Conservation (phyloP, 2,329 filamentous ascomycete genomes). For the Ceratocystis ficicola region DNA sequence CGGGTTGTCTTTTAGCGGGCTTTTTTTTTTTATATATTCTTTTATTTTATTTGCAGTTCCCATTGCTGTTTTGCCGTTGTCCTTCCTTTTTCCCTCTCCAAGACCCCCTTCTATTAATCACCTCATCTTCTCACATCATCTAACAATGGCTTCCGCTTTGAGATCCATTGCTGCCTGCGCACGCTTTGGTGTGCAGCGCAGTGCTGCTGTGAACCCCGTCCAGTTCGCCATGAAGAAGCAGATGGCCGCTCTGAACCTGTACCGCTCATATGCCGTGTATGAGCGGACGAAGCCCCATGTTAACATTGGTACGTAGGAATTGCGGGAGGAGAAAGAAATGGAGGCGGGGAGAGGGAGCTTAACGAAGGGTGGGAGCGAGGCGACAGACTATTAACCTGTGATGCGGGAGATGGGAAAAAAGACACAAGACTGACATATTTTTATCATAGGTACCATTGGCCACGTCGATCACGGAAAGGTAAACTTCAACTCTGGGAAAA, state of each 20-base stretch:
- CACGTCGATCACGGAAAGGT: conserved; percentile 99
- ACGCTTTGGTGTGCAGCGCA: conserved; percentile 58
- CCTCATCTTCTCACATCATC: neutral
- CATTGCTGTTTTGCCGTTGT: neutral
- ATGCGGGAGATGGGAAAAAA: neutral
- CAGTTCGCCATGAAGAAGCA: conserved; percentile 55
- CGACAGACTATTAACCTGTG: neutral
- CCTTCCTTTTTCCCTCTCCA: neutral
- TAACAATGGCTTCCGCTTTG: conserved; percentile 68
- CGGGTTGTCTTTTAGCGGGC: neutral
- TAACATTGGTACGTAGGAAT: conserved; percentile 64
- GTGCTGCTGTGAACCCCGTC: conserved; percentile 61
- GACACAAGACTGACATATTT: conserved; percentile 23
- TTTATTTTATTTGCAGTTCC: conserved; percentile 5
- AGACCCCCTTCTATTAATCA: neutral
- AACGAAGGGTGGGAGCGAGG: neutral
- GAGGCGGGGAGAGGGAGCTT: neutral
- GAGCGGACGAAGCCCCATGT: conserved; percentile 94
- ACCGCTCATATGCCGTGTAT: conserved; percentile 57
- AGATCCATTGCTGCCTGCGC: conserved; percentile 68
- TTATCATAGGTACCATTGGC: conserved; percentile 68
- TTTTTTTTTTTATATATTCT: conserved; percentile 13
- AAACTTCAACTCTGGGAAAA: conserved; percentile 24
- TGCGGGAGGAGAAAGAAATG: neutral
- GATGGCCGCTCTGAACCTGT: conserved; percentile 53